phyloP scores from a whole-genome alignment of 148 eudicot species.

The Fagopyrum esculentum region DNA sequence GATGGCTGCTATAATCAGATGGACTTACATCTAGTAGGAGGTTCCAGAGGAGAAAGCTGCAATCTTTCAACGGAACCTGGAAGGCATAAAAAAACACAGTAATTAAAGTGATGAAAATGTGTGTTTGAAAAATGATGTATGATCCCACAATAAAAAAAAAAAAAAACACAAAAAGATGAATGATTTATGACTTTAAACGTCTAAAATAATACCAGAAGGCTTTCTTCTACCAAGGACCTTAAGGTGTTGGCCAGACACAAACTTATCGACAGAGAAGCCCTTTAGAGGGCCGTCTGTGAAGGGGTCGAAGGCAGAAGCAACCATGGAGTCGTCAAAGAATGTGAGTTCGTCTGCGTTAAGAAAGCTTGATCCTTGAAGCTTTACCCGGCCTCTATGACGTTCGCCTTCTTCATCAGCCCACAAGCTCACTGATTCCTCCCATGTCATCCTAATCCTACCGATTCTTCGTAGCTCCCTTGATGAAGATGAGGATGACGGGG shows the following conservation, averaged over 20 bases:
- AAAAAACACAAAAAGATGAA: background rate
- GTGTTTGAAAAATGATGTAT: background rate
- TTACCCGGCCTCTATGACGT: slow-evolving; percentile 55
- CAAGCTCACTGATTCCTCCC: slow-evolving; percentile 79
- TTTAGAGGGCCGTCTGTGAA: slow-evolving; percentile 61
- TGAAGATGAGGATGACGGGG: slow-evolving; percentile 14
- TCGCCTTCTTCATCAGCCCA: slow-evolving; percentile 83
- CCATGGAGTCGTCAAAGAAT: slow-evolving; percentile 73
- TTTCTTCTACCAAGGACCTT: slow-evolving; percentile 79
- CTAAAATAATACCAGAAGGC: slow-evolving; percentile 6
- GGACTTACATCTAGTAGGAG: slow-evolving; percentile 44
- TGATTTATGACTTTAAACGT: background rate
- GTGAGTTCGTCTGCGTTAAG: slow-evolving; percentile 63
- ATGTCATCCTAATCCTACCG: slow-evolving; percentile 62
- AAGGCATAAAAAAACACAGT: background rate
- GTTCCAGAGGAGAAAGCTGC: slow-evolving; percentile 34
- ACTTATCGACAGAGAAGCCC: slow-evolving; percentile 74
- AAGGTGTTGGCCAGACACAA: slow-evolving; percentile 60
- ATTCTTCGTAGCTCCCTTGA: slow-evolving; percentile 43
- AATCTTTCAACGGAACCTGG: slow-evolving; percentile 10
- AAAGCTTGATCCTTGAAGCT: slow-evolving; percentile 46
- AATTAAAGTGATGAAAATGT: background rate
- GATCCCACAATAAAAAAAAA: background rate
- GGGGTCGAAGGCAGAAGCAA: slow-evolving; percentile 59
- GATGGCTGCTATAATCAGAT: too few species aligned